Conservation (phyloP, 192 early-diverging fungal species). For the Gamsiella multidivaricata region DNA sequence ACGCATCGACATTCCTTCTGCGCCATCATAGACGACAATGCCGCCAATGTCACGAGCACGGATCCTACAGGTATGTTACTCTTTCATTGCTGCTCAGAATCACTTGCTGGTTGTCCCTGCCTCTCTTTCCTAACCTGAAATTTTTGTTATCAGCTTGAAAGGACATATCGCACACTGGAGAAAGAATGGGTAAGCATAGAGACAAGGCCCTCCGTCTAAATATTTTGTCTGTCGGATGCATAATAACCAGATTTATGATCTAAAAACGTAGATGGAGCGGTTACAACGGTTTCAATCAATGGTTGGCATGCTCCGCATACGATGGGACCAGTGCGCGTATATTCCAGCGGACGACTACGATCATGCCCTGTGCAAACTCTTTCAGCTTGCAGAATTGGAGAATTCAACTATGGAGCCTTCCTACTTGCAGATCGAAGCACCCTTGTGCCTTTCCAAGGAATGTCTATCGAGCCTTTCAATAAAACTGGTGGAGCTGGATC, state of each 20-base stretch:
- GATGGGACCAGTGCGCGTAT: conserved; percentile 47
- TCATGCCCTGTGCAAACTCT: conserved; percentile 27
- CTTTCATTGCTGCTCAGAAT: too few species aligned
- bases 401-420: conserved; percentile 14
- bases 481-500: conserved; percentile 48
- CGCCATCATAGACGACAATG: conserved; percentile 24
- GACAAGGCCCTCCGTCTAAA: too few species aligned
- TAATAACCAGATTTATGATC: not conserved
- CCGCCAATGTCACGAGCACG: conserved; percentile 46
- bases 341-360: conserved; percentile 33
- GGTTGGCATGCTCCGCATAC: conserved; percentile 32
- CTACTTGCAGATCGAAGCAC: conserved; percentile 34
- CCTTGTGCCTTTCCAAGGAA: conserved; percentile 54
- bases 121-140: too few species aligned
- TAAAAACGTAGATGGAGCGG: conserved; percentile 11
- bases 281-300: conserved; percentile 30
- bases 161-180: conserved; percentile 31
- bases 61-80: conserved; percentile 24
- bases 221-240: too few species aligned
- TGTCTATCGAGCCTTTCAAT: conserved; percentile 45
- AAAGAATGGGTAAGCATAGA: conserved; percentile 40
- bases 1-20: not conserved
- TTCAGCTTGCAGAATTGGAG: conserved; percentile 23
- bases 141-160: conserved; percentile 17
- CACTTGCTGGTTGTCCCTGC: too few species aligned